A percentile compares a stretch with the other conserved stretches of the same genome.
These are phyloP conservation scores for Dictyophora rubrovolvata DNA, from an alignment of 768 basidiomycete species.

Conservation along the genomic window DNA sequence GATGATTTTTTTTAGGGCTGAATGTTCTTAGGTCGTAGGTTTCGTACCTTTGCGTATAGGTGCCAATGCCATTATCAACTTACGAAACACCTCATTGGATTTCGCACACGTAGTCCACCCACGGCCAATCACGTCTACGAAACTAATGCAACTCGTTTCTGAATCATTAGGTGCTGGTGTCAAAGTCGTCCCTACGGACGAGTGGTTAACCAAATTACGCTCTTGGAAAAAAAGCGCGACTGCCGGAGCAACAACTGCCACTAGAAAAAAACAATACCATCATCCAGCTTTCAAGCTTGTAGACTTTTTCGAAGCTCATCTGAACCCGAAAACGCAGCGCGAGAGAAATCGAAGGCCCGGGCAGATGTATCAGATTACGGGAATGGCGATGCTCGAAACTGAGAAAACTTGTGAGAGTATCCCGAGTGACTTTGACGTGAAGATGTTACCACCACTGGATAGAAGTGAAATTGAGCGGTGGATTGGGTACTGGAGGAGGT, in stretches of 20 bases:
- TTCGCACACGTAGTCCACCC: constrained; percentile 20
- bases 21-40: constrained; percentile 13
- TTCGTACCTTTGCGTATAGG: constrained; percentile 19
- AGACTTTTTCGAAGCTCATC: constrained; percentile 13
- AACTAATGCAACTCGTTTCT: constrained; percentile 11
- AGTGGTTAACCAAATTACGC: constrained; percentile 17
- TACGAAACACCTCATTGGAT: constrained; percentile 8
- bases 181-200: constrained; percentile 17
- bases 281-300: constrained; percentile 21
- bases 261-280: not conserved
- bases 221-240: constrained; percentile 1
- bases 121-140: constrained; percentile 12
- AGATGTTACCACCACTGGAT: not conserved
- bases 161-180: constrained; percentile 15
- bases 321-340: not conserved
- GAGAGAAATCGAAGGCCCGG: not conserved
- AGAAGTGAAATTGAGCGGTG: not conserved
- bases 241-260: too few relatives aligned
- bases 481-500: not conserved
- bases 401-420: not conserved
- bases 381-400: not conserved
- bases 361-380: not conserved
- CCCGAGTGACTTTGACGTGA: not conserved
- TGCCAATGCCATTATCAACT: constrained; percentile 17
- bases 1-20: not conserved